Evolutionary conservation across 1,284 basidiomycete species (phyloP), one percentile per base, ranked within the genome.

Genomic region (Malassezia equina): DNA sequence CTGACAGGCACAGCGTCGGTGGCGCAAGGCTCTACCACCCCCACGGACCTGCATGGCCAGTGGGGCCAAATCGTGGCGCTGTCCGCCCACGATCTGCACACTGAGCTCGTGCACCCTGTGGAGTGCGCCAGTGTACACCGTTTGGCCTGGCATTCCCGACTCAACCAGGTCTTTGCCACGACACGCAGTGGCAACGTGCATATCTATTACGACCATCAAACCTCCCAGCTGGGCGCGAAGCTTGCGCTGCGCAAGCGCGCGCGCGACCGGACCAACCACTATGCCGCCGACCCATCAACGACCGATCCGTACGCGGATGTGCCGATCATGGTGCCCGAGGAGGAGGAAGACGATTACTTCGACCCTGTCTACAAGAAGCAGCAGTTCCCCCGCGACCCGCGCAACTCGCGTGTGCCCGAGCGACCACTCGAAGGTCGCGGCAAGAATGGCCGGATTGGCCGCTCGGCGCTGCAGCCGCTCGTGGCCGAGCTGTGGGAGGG

Each of bases 401-500:
- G 33, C 19, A 36, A 36, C 0, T 47, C 56, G 12, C 43, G 39
- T 12, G 86, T 90, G 73, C 80, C 95, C 60, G 62, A 69, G 25
- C 52, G 48, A 4, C 94, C 94, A 23, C 82, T 98, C 42, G 83
- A 80, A 51, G 94, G 94, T 4, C 88, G 87, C 27, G 94, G 94
- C 48, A 82, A 81, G 66, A 93, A 91, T 25, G 94, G 94, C 43
- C 79, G 93, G 27, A 87, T 99, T 42, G 94, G 94, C 23, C 86
- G 89, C 32, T 90, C 87, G 76, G 93, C 90, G 4, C 95, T 87
- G 43, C 89, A 94, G 64, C 88, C 93, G 69, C 82, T 95, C 59
- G 90, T 98, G 40, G 89, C 94, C 77, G 86, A 87, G 66, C 78
- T 98, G 72, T 89, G 90, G 52, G 27, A 36, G 2, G 21, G 60